phyloP scores from a whole-genome alignment of 345 rosid species.

The Raphanus sativus region DNA sequence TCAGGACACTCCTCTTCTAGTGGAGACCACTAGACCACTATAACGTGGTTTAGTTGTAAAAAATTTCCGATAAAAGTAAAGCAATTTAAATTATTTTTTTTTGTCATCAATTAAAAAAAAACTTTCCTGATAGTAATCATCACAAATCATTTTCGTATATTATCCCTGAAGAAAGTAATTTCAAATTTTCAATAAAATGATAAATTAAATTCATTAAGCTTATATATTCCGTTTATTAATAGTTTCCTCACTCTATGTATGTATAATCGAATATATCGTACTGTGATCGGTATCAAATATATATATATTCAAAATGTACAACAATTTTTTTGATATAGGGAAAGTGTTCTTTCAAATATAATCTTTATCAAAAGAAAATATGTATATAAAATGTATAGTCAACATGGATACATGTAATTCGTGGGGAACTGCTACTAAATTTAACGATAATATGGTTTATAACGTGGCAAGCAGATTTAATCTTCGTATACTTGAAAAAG shows the following conservation, averaged over 20 bases:
- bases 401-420: conserved; percentile 26
- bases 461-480: conserved; percentile 35
- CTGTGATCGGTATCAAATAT: no score
- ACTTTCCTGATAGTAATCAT: neutral
- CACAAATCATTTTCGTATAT: neutral
- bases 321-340: conserved; percentile 1
- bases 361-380: no score
- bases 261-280: no score
- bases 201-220: neutral
- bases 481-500: neutral
- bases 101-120: no score
- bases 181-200: neutral
- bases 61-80: neutral
- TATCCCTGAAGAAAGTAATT: neutral
- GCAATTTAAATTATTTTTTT: neutral
- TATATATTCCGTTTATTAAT: no score
- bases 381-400: conserved; percentile 4
- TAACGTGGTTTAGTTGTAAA: no score
- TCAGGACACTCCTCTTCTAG: no score
- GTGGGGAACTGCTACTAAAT: conserved; percentile 38
- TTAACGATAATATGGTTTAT: conserved; percentile 19
- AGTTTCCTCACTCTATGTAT: no score
- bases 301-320: neutral
- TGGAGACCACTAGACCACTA: no score
- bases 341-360: neutral